phyloP scores from a whole-genome alignment of 139 green algal genomes.

The Diplosphaera chodatii region DNA sequence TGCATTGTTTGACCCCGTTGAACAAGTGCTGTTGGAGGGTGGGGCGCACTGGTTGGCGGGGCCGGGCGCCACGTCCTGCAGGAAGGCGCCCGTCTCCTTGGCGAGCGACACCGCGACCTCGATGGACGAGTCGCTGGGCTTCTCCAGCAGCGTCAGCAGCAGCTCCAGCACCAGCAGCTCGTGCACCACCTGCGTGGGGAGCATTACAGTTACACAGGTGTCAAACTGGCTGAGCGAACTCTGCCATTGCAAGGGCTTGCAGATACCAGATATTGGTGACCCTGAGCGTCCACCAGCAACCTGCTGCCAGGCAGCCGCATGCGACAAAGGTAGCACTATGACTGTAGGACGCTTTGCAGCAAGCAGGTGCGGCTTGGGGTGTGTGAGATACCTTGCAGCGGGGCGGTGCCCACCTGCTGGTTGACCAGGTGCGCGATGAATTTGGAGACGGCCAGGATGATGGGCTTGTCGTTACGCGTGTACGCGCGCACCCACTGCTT shows the following conservation, averaged over 20 bases:
- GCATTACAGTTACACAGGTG: too few relatives aligned
- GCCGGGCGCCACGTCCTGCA: slow-evolving; percentile 27
- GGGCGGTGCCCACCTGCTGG: slow-evolving; percentile 50
- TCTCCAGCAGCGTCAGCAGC: slow-evolving; percentile 87
- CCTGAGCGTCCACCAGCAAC: too few relatives aligned
- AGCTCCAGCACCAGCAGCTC: slow-evolving; percentile 91
- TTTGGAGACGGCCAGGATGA: slow-evolving; percentile 69
- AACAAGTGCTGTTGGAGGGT: too few relatives aligned
- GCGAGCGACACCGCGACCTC: slow-evolving; percentile 78
- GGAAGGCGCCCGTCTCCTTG: slow-evolving; percentile 37
- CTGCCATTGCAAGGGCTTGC: too few relatives aligned
- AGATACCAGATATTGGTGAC: too few relatives aligned
- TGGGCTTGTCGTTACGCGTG: slow-evolving; percentile 93
- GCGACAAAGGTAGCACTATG: too few relatives aligned
- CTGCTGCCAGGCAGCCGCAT: too few relatives aligned
- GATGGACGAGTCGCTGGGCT: slow-evolving; percentile 54
- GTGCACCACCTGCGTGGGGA: slow-evolving; percentile 48
- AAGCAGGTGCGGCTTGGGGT: too few relatives aligned
- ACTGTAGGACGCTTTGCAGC: too few relatives aligned
- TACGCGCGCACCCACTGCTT: slow-evolving; percentile 89
- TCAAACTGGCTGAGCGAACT: too few relatives aligned
- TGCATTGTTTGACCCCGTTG: too few relatives aligned
- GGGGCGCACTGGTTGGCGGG: slow-evolving; percentile 15
- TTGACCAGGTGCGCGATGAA: slow-evolving; percentile 96
- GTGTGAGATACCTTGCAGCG: too few relatives aligned